phyloP scores from a whole-genome alignment of 208 protist genomes.

The Trypanosomatidae sp. region DNA sequence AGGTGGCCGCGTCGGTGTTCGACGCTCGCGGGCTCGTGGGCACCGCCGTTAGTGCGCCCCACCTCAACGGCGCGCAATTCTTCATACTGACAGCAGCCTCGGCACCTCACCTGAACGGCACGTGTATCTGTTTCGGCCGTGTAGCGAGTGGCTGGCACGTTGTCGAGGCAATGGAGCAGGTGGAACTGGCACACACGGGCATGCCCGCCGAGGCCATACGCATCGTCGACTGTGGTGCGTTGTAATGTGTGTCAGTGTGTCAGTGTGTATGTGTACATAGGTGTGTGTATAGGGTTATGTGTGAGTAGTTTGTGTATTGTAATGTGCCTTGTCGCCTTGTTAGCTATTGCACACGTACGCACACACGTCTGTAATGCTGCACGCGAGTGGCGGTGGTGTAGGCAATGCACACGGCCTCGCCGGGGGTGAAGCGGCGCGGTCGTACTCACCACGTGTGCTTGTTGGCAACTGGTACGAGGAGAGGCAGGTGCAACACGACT shows the following conservation, averaged over 20 bases:
- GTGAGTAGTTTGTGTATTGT: neutral
- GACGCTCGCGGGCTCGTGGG: conserved; percentile 85
- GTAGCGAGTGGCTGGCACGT: conserved; percentile 77
- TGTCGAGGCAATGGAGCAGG: conserved; percentile 58
- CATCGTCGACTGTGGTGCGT: conserved; percentile 57
- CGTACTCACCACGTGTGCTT: conserved; percentile 75
- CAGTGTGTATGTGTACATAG: no score
- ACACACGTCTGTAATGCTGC: neutral
- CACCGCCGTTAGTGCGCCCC: conserved; percentile 95
- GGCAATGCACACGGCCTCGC: neutral
- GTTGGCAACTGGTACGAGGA: conserved; percentile 86
- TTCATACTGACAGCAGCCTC: conserved; percentile 74
- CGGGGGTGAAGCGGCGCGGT: conserved; percentile 1
- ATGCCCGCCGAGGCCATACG: conserved; percentile 18
- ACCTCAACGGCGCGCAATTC: conserved; percentile 94
- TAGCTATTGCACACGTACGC: neutral
- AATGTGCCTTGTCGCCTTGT: neutral
- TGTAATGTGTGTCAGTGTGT: no score
- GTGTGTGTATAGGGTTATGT: no score
- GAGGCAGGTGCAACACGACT: conserved; percentile 49
- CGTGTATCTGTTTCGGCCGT: conserved; percentile 93
- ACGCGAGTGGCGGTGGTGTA: neutral
- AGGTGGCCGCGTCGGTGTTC: conserved; percentile 87
- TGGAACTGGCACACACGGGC: conserved; percentile 27
- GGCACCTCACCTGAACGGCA: conserved; percentile 77